Evolutionary conservation across 2,329 filamentous ascomycete species (phyloP).

Genomic region (Tolypocladium guangdongense): DNA sequence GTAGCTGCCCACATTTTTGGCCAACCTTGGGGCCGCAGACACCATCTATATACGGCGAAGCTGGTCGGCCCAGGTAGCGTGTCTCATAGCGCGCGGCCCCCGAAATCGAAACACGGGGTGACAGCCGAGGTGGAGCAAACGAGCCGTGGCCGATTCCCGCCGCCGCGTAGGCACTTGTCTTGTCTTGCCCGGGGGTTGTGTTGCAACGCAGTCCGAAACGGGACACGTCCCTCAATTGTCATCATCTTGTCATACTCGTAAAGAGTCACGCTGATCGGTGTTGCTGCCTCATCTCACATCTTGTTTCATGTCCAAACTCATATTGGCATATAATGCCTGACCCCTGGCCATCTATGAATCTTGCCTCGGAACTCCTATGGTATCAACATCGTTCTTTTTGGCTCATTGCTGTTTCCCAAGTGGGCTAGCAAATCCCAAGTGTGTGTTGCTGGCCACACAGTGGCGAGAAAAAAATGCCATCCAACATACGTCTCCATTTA

Average conservation of each 20-base stretch:
- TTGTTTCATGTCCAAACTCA: background rate
- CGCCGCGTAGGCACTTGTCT: too few relatives aligned
- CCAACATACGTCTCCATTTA: constrained; percentile 1
- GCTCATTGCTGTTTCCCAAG: background rate
- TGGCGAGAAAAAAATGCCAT: constrained; percentile 1
- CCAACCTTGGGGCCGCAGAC: too few relatives aligned
- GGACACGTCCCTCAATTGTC: background rate
- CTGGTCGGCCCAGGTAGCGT: too few relatives aligned
- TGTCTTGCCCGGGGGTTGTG: too few relatives aligned
- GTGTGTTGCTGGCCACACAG: background rate
- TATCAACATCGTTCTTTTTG: background rate
- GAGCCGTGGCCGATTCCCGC: too few relatives aligned
- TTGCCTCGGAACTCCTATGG: background rate
- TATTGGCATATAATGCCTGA: background rate
- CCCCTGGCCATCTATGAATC: background rate
- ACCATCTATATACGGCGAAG: too few relatives aligned
- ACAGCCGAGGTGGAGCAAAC: too few relatives aligned
- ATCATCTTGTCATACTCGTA: background rate
- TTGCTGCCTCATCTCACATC: background rate
- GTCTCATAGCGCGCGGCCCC: too few relatives aligned
- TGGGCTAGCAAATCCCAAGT: background rate
- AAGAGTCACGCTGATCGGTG: background rate
- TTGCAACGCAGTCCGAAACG: too few relatives aligned
- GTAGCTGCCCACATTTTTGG: too few relatives aligned
- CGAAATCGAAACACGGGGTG: too few relatives aligned